Evolutionary conservation across 257 asterid genomes (phyloP).

Genomic region (Solanum etuberosum): DNA sequence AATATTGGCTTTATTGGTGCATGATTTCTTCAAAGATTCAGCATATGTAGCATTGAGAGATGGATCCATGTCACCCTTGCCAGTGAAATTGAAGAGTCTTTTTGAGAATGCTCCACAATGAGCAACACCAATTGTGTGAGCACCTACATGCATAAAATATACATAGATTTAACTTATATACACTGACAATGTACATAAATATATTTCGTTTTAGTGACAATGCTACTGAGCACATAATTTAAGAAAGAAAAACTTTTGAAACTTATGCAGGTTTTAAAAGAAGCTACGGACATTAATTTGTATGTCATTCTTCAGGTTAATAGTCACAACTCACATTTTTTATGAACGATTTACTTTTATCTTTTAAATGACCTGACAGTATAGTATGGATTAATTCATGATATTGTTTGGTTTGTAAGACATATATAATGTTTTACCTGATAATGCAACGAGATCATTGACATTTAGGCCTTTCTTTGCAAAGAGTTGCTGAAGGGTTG

Average conservation of each 20-base stretch:
- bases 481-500: constrained; percentile 22
- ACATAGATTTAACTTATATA: background rate
- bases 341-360: too few relatives aligned
- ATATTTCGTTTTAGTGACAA: background rate
- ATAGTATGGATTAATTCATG: too few relatives aligned
- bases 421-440: constrained; percentile 15
- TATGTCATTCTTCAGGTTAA: too few relatives aligned
- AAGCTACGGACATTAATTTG: too few relatives aligned
- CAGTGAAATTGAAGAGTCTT: constrained; percentile 21
- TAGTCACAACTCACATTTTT: background rate
- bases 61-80: constrained; percentile 15
- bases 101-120: constrained; percentile 9
- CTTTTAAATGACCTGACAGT: background rate
- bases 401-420: too few relatives aligned
- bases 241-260: too few relatives aligned
- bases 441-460: constrained; percentile 40
- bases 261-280: too few relatives aligned
- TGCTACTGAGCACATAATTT: too few relatives aligned
- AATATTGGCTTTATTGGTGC: constrained; percentile 18
- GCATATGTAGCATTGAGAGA: constrained; percentile 10
- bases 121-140: constrained; percentile 22
- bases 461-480: constrained; percentile 20
- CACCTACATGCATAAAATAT: constrained; percentile 2
- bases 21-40: background rate
- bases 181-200: background rate